Percentiles rank a stretch among this genome's conserved stretches.
These are phyloP conservation scores for Pyrus betulifolia DNA, from an alignment of 306 rosid species.

Conservation along the genomic window DNA sequence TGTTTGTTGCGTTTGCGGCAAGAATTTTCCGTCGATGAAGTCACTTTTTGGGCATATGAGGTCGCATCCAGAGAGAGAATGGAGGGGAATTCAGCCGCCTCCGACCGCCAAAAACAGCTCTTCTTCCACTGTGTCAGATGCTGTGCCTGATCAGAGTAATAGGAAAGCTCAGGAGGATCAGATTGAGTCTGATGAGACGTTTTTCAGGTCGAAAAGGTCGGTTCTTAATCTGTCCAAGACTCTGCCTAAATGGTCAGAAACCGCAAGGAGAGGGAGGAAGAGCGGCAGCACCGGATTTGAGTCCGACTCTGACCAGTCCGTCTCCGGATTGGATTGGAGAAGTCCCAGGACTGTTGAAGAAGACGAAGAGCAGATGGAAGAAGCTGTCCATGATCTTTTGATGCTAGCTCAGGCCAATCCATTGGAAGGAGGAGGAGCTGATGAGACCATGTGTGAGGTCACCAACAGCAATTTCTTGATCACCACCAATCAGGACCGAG, in stretches of 20 bases:
- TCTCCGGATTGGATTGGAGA: neutral
- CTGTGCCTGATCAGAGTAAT: neutral
- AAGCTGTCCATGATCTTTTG: slow-evolving; percentile 36
- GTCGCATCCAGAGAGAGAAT: slow-evolving; percentile 26
- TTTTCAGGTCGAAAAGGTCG: neutral
- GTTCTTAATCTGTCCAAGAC: slow-evolving; percentile 1
- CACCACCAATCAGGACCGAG: neutral
- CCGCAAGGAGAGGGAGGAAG: slow-evolving; percentile 34
- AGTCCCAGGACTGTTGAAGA: neutral
- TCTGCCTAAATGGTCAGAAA: slow-evolving; percentile 11
- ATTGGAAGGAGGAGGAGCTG: neutral
- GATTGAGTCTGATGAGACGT: slow-evolving; percentile 1
- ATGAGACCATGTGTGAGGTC: neutral
- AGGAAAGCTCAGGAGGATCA: neutral
- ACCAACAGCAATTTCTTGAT: slow-evolving; percentile 12
- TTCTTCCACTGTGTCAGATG: slow-evolving; percentile 14
- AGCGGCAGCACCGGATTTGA: neutral
- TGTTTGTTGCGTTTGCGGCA: slow-evolving; percentile 18
- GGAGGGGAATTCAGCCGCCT: slow-evolving; percentile 34
- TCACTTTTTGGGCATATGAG: slow-evolving; percentile 36
- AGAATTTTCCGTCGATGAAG: slow-evolving; percentile 26
- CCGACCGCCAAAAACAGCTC: slow-evolving; percentile 2
- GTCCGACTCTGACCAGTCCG: neutral
- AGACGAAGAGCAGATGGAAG: slow-evolving; percentile 13
- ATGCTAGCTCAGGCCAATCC: slow-evolving; percentile 24